Percentiles rank a stretch among this genome's conserved stretches.
These are phyloP conservation scores for Penicillium sp. DNA, from an alignment of 2,329 filamentous ascomycete genomes.

Conservation along the genomic window DNA sequence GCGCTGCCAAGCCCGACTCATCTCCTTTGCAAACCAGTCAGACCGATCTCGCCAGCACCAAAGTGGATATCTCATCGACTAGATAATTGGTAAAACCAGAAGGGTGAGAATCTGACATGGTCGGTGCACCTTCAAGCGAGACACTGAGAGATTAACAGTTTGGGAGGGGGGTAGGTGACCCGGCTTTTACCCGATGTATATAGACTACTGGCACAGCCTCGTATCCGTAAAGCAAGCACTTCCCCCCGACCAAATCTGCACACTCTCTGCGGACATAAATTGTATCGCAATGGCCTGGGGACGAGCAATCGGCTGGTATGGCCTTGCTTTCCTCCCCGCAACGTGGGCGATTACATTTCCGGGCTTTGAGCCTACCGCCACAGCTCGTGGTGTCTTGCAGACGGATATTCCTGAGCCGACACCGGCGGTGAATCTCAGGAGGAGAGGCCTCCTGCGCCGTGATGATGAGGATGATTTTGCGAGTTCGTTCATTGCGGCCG, in stretches of 20 bases:
- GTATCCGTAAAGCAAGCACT: not conserved
- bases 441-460: not conserved
- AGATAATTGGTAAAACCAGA: not conserved
- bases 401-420: not conserved
- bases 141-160: not conserved
- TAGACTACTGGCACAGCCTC: not conserved
- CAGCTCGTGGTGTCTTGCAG: not conserved
- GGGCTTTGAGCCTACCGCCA: not conserved
- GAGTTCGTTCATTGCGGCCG: not conserved
- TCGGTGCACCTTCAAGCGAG: not conserved
- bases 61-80: not conserved
- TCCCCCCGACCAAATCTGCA: not conserved
- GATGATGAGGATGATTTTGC: not conserved
- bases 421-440: not conserved
- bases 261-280: not conserved
- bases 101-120: not conserved
- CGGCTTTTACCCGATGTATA: not conserved
- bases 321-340: not conserved
- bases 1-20: not conserved
- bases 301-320: not conserved
- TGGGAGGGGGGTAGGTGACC: not conserved
- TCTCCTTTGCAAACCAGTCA: not conserved
- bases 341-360: not conserved
- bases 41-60: constrained; percentile 1
- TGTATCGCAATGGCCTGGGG: not conserved